Base-by-base conservation (phyloP, 495 filamentous ascomycete genomes). In the Aspergillus bridgeri region DNA sequence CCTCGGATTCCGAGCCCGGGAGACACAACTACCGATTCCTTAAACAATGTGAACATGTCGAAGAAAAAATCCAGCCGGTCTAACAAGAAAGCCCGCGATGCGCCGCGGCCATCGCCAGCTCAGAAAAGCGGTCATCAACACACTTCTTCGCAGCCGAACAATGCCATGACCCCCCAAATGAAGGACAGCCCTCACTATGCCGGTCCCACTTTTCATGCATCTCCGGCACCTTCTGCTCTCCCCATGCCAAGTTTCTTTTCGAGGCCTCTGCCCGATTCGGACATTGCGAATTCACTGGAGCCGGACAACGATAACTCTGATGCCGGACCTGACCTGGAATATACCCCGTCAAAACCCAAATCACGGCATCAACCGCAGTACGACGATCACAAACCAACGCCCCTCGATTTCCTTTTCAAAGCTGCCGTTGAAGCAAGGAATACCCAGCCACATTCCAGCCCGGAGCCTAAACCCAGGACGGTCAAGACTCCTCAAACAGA, bases 161-260 rank as follows among this genome's bases (percentile, higher is more conserved):
- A 71, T 33, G 66, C 68, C 19, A 75, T 75, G 15, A 81, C 83
- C 21, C 74, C 82, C 18, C 81, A 77, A 45, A n/a, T 66, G 20
- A 78, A 75, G 58, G 70, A 75, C 24, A 69, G 66, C 67, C 82
- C 58, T 81, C 90, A 57, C 42, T 99, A 96, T 71, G 94, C 94
- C 15, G 94, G 94, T 17, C 89, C 92, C 17, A 95, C 90, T 0
- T 99, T 99, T 71, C 93, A 97, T 68, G 89, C 90, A 11, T 99
- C 94, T 2, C 94, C 94, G 15, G 92, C 92, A 3, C 89, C 95
- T 2, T 93, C 92, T 3, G 84, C 90, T n/a, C 81, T 99, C 5
- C 95, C 95, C 0, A 89, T 96, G 44, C 94, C 94, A 2, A 94
- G 86, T 68, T 96, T 96, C 69, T 83, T 96, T 53, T 89, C 89